Percentiles rank a stretch among this genome's conserved stretches.
Conservation (phyloP, 176 grass and related monocot species). For the Carex kokanica region DNA sequence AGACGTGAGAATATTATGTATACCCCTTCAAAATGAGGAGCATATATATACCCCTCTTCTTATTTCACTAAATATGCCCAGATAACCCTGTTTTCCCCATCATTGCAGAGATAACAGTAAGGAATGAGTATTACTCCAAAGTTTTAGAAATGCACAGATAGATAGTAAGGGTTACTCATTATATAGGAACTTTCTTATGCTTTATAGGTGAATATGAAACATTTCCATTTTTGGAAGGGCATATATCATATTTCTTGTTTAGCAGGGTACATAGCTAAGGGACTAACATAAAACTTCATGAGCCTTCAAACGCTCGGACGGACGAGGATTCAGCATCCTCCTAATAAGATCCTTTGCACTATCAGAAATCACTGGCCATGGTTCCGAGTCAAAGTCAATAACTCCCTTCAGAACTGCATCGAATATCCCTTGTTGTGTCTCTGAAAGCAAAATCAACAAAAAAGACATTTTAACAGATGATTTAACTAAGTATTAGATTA, state of each 20-base stretch:
- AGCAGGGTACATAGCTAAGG: conserved; percentile 13
- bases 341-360: conserved; percentile 95
- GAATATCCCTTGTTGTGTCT: conserved; percentile 99
- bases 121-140: not conserved
- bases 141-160: not conserved
- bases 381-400: conserved; percentile 95
- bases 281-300: conserved; percentile 93
- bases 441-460: conserved; percentile 39
- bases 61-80: too few species aligned
- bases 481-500: conserved; percentile 4
- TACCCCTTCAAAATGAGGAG: conserved; percentile 2
- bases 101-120: not conserved
- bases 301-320: conserved; percentile 60
- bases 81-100: too few species aligned
- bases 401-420: conserved; percentile 91
- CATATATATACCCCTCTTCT: too few species aligned
- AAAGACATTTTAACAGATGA: not conserved
- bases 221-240: not conserved
- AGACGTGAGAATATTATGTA: not conserved
- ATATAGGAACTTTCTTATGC: not conserved
- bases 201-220: not conserved
- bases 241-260: not conserved
- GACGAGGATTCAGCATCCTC: conserved; percentile 73
- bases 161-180: not conserved
- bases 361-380: conserved; percentile 93